Base-by-base conservation (phyloP, 768 basidiomycete genomes). In the Mycena galericulata region DNA sequence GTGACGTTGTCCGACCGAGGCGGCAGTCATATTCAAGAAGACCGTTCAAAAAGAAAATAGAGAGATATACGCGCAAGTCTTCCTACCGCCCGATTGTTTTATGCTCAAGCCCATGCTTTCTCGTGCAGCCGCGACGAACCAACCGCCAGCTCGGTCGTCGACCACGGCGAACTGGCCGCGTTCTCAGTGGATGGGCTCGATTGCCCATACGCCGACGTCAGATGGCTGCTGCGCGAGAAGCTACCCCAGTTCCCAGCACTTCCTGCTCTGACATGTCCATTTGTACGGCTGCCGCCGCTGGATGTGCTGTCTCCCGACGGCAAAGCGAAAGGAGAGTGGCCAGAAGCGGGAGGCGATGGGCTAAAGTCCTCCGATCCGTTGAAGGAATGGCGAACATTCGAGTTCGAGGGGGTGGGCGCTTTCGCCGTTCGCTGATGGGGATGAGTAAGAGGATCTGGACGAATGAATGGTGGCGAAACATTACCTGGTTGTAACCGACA, bases 161-260 rank as follows among this genome's bases (percentile, higher is more conserved):
- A 80, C 91, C 91, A 92, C 24, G 89, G 87, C 9, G 86, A 84
- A 75, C 84, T 87, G 60, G 81, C 79, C 75, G 85, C 87, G 72
- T 82, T 82, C 65, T 90, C 89, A 69, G 86, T 84, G 30, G 85
- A 87, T 5, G 88, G 86, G 74, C 88, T 89, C 10, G 89, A 83
- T 64, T 88, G 86, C 15, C 88, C 83, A 72, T 88, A 88, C 41
- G 87, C 80, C 40, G 83, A 82, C 65, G 82, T 79, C 58, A 89
- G 80, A 75, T 84, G 85, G 74, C 80, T 86, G 76, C 82, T 86
- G 54, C 90, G 86, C 29, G 87, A 76, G 72, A 92, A 83, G 73
- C 80, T 88, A 46, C 84, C 90, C 93, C 93, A 94, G 76, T 93
- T 94, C 34, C 92, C 92, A 29, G 90, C 91, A 77, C 92, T 94